phyloP scores from a whole-genome alignment of 176 grass and related monocot species.

The Musa troglodytarum region DNA sequence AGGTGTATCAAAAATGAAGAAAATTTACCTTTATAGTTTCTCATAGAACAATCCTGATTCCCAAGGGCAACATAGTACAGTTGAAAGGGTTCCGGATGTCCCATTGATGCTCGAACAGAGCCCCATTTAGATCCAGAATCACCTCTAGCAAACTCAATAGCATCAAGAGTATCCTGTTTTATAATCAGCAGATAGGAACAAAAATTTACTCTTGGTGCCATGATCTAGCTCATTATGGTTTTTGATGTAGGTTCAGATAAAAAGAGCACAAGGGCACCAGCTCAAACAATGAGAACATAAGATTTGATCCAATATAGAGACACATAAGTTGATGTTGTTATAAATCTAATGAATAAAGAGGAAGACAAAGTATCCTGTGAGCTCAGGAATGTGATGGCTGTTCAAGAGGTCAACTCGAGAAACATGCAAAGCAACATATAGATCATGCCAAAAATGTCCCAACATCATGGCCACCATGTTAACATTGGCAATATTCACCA shows the following conservation, averaged over 20 bases:
- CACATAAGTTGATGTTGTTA: background rate
- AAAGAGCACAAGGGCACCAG: background rate
- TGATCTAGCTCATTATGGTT: background rate
- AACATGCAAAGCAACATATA: background rate
- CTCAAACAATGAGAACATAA: background rate
- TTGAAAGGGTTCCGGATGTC: slow-evolving; percentile 74
- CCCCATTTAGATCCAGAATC: slow-evolving; percentile 59
- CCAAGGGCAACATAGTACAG: slow-evolving; percentile 78
- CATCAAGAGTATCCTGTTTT: slow-evolving; percentile 69
- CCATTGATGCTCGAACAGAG: slow-evolving; percentile 77
- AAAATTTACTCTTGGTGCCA: background rate
- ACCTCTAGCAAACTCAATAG: slow-evolving; percentile 91
- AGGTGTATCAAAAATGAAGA: background rate
- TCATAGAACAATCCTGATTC: slow-evolving; percentile 79
- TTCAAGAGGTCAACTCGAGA: background rate
- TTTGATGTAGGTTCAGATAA: background rate
- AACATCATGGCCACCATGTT: background rate
- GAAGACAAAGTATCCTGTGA: background rate
- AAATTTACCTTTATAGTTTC: slow-evolving; percentile 56
- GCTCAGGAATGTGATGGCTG: too few relatives aligned
- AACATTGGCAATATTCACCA: too few relatives aligned
- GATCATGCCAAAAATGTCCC: background rate
- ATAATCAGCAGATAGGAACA: slow-evolving; percentile 10
- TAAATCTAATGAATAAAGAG: background rate
- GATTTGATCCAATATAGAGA: background rate